Evolutionary conservation across 2,329 filamentous ascomycete genomes (phyloP), one percentile per base, ranked within the genome.

Genomic region (Sporothrix protearum): DNA sequence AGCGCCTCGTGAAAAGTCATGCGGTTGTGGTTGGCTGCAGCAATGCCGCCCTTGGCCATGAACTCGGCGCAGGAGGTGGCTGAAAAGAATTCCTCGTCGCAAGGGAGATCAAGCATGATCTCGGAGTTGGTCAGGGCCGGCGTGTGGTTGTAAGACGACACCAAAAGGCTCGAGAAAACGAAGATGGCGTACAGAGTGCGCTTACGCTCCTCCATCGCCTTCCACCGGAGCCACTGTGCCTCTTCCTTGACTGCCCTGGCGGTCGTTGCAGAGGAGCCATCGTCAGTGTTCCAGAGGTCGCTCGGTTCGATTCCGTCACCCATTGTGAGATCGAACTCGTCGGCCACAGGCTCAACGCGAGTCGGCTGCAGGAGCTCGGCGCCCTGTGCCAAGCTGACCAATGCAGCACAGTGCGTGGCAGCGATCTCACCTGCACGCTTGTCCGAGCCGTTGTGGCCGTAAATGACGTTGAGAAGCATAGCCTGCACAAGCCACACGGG

Each of bases 401-500:
- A 83, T 25, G 94, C 93, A 8, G 94, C 92, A 78, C 93, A 96
- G 79, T 98, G 95, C 1, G 92, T 97, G 74, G 91, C 94, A 0
- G 95, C 95, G 77, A 97, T 96, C 78, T 97, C 94, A 73, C 92
- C 93, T 28, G 93, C 92, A 70, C 89, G 91, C 82, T 96, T 95
- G 79, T 98, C 95, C 49, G 92, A 93, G 79, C 94, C 97, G 76
- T 97, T 96, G 80, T 97, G 93, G 16, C 95, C 95, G 78, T 97
- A 98, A 19, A 97, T 92, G 49, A 98, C 92, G 78, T 97, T 98
- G 68, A 99, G 85, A 9, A 98, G 84, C 95, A 98, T 98, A 0
- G 95, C 93, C 80, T 98, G 96, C 19, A 98, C 94, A 33, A 99
- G 86, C 94, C 95, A 98, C 53, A 97, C 85, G 0, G 95, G 95